Evolutionary conservation across 768 basidiomycete genomes (phyloP).

Genomic region (Boletellus emodensis): DNA sequence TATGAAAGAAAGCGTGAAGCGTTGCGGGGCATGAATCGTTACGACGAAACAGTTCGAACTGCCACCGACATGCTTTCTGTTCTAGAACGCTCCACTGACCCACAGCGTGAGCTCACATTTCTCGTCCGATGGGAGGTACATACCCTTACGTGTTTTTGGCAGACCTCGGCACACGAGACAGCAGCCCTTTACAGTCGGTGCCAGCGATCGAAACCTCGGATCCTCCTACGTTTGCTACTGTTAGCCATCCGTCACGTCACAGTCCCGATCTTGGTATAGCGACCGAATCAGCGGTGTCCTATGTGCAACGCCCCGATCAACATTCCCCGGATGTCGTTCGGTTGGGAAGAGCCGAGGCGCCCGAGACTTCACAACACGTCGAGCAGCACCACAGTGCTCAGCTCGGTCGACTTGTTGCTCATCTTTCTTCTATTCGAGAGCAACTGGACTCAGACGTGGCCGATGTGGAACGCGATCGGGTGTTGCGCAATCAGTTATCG

Average conservation of each 20-base stretch:
- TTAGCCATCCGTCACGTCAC: neutral
- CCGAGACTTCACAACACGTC: neutral
- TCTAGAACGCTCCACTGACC: neutral
- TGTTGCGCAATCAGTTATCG: neutral
- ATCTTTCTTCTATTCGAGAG: neutral
- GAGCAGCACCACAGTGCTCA: neutral
- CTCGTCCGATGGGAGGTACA: too few species aligned
- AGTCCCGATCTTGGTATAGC: neutral
- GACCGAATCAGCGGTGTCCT: neutral
- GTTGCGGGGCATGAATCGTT: slow-evolving; percentile 12
- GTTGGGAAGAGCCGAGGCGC: neutral
- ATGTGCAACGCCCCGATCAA: neutral
- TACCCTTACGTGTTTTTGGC: neutral
- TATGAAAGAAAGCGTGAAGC: slow-evolving; percentile 1
- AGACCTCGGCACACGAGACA: neutral
- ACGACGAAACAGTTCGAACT: neutral
- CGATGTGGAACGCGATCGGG: neutral
- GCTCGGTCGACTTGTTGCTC: neutral
- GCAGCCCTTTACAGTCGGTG: neutral
- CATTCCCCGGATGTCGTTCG: neutral
- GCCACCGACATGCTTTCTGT: neutral
- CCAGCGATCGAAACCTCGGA: neutral
- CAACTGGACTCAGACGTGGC: neutral
- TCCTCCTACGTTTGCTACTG: neutral
- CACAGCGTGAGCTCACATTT: neutral